Base-by-base conservation (phyloP, 73 alveolate species). In the Stentor coeruleus region DNA sequence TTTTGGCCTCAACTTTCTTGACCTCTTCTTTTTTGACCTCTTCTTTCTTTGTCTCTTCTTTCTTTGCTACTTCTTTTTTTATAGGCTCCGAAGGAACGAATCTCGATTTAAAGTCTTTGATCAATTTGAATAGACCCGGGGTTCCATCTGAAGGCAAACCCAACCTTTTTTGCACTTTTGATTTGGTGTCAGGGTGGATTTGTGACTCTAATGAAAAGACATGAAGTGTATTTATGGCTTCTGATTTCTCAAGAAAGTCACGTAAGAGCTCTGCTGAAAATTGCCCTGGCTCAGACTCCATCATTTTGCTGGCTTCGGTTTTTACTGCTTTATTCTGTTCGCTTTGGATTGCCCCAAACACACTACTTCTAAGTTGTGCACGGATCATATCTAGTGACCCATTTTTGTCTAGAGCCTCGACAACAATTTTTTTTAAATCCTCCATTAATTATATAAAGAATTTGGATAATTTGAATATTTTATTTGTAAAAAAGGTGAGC, bases 261-360 rank as follows among this genome's bases (percentile, higher is more conserved):
- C 81, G n/a, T 36, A 66, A 66, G 30, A 66, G 81, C 81, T 66
- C 81, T 30, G 59, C n/a, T 20, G 37, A 28, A 0, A 66, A n/a
- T 30, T 66, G 81, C 77, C 81, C 81, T 33, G 81, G 38, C 38
- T 28, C 81, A 66, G 81, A 15, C 30, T 66, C 81, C 81, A 66
- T 66, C 77, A 36, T 57, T 66, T 66, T 66, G 15, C 20, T 20
- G 59, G 81, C 81, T 36, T 33, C 81, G 0, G 81, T 28, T 28
- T 66, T 66, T 20, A 36, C 81, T 57, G 73, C 73, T 57, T 57
- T 57, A 33, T 36, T n/a, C 2, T 66, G 59, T 57, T 66, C 59
- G 30, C 30, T 26, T n/a, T 66, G 59, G 1, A 66, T 20, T 0
- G 49, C 49, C 14, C 35, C 35, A 66, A 66, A 66, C 14, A 66